Evolutionary conservation across 495 filamentous ascomycete genomes (phyloP).

Genomic region (Podospora australis): DNA sequence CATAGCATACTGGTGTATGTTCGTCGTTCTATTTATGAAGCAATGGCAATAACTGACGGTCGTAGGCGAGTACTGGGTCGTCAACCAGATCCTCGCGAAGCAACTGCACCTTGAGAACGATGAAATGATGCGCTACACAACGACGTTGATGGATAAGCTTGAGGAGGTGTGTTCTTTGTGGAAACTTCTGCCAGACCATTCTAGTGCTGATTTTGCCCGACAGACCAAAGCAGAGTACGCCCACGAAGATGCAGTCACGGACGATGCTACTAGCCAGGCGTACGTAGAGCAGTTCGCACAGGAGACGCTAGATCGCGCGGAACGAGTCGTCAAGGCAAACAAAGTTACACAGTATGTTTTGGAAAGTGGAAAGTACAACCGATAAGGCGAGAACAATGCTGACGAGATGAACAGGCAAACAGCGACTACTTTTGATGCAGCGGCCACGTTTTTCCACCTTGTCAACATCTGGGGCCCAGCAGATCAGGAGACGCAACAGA

Average conservation of each 20-base stretch:
- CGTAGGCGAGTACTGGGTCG: slow-evolving; percentile 84
- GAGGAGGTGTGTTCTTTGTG: slow-evolving; percentile 61
- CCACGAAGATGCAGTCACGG: slow-evolving; percentile 59
- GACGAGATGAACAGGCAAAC: slow-evolving; percentile 60
- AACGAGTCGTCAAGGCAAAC: slow-evolving; percentile 72
- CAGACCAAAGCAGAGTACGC: slow-evolving; percentile 58
- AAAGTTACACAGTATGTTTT: slow-evolving; percentile 69
- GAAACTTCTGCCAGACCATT: neutral
- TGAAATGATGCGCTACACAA: slow-evolving; percentile 72
- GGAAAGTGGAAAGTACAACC: neutral
- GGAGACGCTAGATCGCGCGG: slow-evolving; percentile 78
- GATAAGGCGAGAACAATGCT: slow-evolving; percentile 2
- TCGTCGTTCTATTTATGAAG: neutral
- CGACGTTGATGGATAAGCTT: slow-evolving; percentile 81
- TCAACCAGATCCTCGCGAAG: slow-evolving; percentile 81
- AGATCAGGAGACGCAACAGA: slow-evolving; percentile 71
- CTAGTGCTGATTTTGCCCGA: neutral
- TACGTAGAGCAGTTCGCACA: slow-evolving; percentile 91
- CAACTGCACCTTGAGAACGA: slow-evolving; percentile 68
- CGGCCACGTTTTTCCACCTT: slow-evolving; percentile 84
- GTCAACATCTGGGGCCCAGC: slow-evolving; percentile 72
- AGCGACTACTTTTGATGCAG: slow-evolving; percentile 85
- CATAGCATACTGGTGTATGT: slow-evolving; percentile 90
- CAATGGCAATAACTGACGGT: slow-evolving; percentile 4
- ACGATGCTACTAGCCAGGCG: slow-evolving; percentile 78